Evolutionary conservation across 768 basidiomycete genomes (phyloP).

Genomic region (Macrolepiota fuliginosa): DNA sequence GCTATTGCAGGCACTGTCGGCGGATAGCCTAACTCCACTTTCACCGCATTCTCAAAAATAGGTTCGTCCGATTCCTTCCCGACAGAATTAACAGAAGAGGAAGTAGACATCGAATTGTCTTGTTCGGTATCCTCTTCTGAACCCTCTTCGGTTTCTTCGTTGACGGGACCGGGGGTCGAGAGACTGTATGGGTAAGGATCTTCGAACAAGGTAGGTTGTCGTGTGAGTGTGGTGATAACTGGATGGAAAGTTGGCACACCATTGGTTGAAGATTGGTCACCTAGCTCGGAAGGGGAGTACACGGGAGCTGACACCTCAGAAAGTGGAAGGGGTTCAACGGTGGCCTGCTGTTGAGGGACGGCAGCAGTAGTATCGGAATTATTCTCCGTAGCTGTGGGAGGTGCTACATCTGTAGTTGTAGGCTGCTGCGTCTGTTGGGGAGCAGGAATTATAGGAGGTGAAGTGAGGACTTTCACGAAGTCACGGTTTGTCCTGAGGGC

Average conservation of each 20-base stretch:
- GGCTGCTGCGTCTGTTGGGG: background rate
- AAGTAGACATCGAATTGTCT: constrained; percentile 30
- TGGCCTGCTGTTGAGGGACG: background rate
- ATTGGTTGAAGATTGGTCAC: background rate
- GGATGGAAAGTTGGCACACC: background rate
- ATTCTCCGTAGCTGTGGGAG: background rate
- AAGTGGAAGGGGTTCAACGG: background rate
- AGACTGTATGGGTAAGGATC: constrained; percentile 50
- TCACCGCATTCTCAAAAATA: constrained; percentile 11
- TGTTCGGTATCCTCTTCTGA: constrained; percentile 26
- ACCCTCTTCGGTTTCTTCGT: constrained; percentile 14
- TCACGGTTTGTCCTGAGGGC: constrained; percentile 15
- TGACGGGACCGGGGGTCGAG: constrained; percentile 35
- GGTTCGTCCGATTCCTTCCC: constrained; percentile 21
- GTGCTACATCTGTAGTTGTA: background rate
- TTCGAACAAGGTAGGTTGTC: constrained; percentile 27
- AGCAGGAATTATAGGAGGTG: background rate
- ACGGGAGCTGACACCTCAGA: background rate
- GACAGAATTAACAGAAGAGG: constrained; percentile 22
- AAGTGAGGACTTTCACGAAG: background rate
- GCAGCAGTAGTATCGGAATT: background rate
- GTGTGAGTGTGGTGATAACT: constrained; percentile 11
- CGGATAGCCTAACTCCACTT: constrained; percentile 23
- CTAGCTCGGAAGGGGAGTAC: background rate
- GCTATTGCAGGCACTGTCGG: background rate